A percentile compares a stretch with the other conserved stretches of the same genome.
These are phyloP conservation scores for Pleodorina starrii DNA, from an alignment of 139 green algal species.

Conservation along the genomic window DNA sequence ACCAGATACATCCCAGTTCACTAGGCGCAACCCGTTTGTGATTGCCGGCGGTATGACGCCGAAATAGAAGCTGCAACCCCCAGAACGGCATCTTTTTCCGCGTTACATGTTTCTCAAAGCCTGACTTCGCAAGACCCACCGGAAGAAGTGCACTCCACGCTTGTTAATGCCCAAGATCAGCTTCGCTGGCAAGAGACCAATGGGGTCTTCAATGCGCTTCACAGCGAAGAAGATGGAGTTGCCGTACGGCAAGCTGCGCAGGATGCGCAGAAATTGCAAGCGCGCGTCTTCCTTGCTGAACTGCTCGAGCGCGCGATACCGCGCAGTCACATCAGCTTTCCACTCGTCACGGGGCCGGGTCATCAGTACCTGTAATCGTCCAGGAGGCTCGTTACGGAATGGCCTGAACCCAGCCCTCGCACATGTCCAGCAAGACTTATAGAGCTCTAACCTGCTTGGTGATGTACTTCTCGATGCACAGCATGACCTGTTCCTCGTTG, in stretches of 20 bases:
- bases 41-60: too few relatives aligned
- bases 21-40: too few relatives aligned
- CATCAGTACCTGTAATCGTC: slow-evolving; percentile 82
- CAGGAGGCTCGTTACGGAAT: too few relatives aligned
- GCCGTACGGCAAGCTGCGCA: slow-evolving; percentile 96
- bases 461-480: slow-evolving; percentile 81
- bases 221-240: slow-evolving; percentile 78
- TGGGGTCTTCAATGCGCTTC: slow-evolving; percentile 94
- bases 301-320: slow-evolving; percentile 87
- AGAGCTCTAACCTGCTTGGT: slow-evolving; percentile 69
- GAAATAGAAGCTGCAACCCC: too few relatives aligned
- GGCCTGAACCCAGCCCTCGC: too few relatives aligned
- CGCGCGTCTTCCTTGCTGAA: slow-evolving; percentile 94
- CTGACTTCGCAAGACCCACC: too few relatives aligned
- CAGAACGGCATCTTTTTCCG: too few relatives aligned
- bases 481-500: slow-evolving; percentile 72
- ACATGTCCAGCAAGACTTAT: background rate
- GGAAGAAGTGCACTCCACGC: slow-evolving; percentile 92
- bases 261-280: slow-evolving; percentile 93
- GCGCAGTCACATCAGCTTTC: slow-evolving; percentile 79
- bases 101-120: too few relatives aligned
- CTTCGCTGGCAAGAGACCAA: slow-evolving; percentile 94
- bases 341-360: slow-evolving; percentile 86
- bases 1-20: too few relatives aligned
- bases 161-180: slow-evolving; percentile 99